Base-by-base conservation (phyloP, 768 basidiomycete species). In the Epithele typhae region DNA sequence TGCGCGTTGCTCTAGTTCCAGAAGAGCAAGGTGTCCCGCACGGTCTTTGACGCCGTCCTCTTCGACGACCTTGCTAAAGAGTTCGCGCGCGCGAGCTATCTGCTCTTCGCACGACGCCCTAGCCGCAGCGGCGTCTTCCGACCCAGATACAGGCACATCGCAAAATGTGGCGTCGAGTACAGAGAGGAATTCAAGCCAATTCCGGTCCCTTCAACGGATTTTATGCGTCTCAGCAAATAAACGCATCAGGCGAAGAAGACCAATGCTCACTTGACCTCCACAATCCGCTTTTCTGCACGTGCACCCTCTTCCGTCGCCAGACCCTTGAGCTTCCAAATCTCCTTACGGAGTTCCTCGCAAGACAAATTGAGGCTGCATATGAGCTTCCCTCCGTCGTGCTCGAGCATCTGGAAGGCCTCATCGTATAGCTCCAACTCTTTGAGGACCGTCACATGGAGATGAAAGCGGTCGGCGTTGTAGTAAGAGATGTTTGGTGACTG, bases 111-210 rank as follows among this genome's bases (percentile, higher is more conserved):
- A 70, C 25, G 74, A 65, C 9, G 46, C 55, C 45, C 71, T 72
- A 30, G 62, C 65, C 8, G 63, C 61, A 33, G 73, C 68, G n/a
- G 61, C 59, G 21, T 41, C 49, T 3, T 32, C 33, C 4, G 21
- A 33, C 5, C 59, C 61, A 36, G 8, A 62, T n/a, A n/a, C 53
- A 1, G 64, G 57, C 33, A 72, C 44, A 40, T 69, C 62, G 32
- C 67, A 63, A 52, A 92, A 82, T 8, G 82, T 73, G 1, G 79
- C 81, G 51, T 92, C 83, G 5, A 92, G 64, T 18, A 91, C 65
- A 5, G 87, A 76, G 35, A 88, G 62, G 60, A 92, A 90, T 57
- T 90, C 88, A 5, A 88, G 70, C 90, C 91, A 92, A 57, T 92
- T 92, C 30, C 87, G 83, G 57, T 92, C 86, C 30, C 89, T 78